Evolutionary conservation across 768 basidiomycete genomes (phyloP), one percentile per base, ranked within the genome.

Genomic region (Lepiota venenata): DNA sequence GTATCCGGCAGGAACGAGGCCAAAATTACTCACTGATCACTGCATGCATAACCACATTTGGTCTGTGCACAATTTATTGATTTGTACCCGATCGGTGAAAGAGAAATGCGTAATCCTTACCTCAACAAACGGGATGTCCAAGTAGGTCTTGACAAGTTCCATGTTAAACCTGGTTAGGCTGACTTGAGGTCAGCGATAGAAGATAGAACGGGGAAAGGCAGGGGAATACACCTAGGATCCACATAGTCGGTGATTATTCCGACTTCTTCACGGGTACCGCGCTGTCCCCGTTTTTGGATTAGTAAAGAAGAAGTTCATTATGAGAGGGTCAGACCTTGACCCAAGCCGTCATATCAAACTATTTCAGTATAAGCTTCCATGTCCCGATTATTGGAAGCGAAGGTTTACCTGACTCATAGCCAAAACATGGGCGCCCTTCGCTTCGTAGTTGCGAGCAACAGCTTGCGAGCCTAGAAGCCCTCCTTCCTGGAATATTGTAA

Each of bases 291-390:
- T 7, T 32, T n/a, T 32, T 32, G 45, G 51, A 61, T 66, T 47
- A 60, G 60, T 32, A 45, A 36, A 45, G 47, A 18, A 48, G 32
- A 50, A 52, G 44, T 27, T 50, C 44, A 58, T n/a, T 18, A 48
- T 59, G 32, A 56, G 64, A 64, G 76, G 40, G 50, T 47, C 59
- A 38, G 76, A 75, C 81, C 80, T 93, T 93, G 57, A 96, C 90
- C 93, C 93, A 97, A 52, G 91, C 91, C 18, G 91, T 93, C 91
- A 93, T 93, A 66, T 93, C 91, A 64, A 88, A 90, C 88, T 91
- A 61, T 47, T 50, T 37, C 35, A 18, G 52, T 2, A 25, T 47
- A n/a, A 55, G 37, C 39, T n/a, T 45, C 35, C 50, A 62, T 56
- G 65, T 32, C 53, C 27, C 59, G 55, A 40, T 16, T 21, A 46